Percentiles rank a stretch among this genome's conserved stretches.
Evolutionary conservation across 2,329 filamentous ascomycete species (phyloP).

Genomic region (Epichloe amarillans): DNA sequence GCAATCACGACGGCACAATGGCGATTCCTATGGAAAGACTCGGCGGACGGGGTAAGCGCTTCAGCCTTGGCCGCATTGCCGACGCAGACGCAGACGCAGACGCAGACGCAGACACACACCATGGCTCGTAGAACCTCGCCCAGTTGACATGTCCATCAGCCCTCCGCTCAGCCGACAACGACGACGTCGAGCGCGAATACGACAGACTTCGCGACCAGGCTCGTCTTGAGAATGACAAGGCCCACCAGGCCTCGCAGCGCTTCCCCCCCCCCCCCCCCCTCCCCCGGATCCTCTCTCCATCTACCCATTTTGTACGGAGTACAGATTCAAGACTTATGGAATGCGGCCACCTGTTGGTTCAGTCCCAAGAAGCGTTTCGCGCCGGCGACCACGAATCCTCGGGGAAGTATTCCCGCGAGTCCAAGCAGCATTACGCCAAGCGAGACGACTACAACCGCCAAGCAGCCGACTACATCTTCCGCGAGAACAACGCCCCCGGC

Average conservation of each 20-base stretch:
- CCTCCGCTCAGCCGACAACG: constrained; percentile 59
- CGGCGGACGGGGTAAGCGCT: constrained; percentile 27
- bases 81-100: not conserved
- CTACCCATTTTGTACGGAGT: not conserved
- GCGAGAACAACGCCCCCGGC: constrained; percentile 75
- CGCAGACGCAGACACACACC: not conserved
- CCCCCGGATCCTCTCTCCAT: too few species aligned
- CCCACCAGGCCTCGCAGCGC: constrained; percentile 63
- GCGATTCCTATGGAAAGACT: constrained; percentile 26
- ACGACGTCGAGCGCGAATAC: constrained; percentile 71
- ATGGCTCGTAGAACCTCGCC: not conserved
- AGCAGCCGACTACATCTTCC: constrained; percentile 88
- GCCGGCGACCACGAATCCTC: constrained; percentile 72
- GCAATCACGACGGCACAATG: constrained; percentile 10
- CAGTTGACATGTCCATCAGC: constrained; percentile 30
- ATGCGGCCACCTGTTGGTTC: not conserved
- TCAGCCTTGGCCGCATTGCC: not conserved
- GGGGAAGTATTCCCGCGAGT: constrained; percentile 71
- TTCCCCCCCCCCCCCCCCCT: too few species aligned
- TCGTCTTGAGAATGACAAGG: constrained; percentile 65
- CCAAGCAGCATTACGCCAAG: constrained; percentile 68
- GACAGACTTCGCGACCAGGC: constrained; percentile 79
- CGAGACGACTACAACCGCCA: constrained; percentile 87
- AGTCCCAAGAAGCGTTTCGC: constrained; percentile 70
- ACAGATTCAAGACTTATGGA: not conserved